Percentiles rank a stretch among this genome's conserved stretches.
These are phyloP conservation scores for Pichia scutulata DNA, from an alignment of 805 yeast genomes.

Conservation along the genomic window DNA sequence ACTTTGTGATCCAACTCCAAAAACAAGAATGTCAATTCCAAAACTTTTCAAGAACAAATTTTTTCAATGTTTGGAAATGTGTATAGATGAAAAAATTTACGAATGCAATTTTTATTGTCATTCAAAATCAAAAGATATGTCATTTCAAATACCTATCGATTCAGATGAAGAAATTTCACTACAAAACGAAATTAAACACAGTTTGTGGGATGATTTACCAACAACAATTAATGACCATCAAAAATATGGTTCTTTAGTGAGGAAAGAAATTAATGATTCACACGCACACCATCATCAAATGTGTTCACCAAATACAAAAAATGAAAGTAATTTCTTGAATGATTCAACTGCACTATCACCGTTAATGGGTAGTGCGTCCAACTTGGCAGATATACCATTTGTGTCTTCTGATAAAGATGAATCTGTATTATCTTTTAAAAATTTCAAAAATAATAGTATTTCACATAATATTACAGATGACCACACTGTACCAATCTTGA, in stretches of 20 bases:
- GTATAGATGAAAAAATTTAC: constrained; percentile 39
- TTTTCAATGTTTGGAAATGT: constrained; percentile 52
- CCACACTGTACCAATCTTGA: too few relatives aligned
- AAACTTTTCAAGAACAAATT: constrained; percentile 56
- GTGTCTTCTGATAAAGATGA: neutral
- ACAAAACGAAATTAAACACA: constrained; percentile 7
- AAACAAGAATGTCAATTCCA: constrained; percentile 45
- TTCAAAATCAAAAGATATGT: constrained; percentile 2
- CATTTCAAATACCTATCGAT: constrained; percentile 7
- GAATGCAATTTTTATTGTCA: constrained; percentile 22
- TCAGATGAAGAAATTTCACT: constrained; percentile 4
- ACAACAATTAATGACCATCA: neutral
- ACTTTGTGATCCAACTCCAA: constrained; percentile 55
- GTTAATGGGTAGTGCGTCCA: neutral
- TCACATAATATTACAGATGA: neutral
- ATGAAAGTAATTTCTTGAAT: neutral
- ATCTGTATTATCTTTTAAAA: neutral
- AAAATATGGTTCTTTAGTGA: neutral
- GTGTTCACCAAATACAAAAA: neutral
- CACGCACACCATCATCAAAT: neutral
- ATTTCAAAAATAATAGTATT: neutral
- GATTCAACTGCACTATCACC: neutral
- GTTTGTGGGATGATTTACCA: constrained; percentile 6
- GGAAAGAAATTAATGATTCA: neutral
- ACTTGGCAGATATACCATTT: neutral